phyloP scores from a whole-genome alignment of 2,329 filamentous ascomycete species.

The Colletotrichum sublineola region DNA sequence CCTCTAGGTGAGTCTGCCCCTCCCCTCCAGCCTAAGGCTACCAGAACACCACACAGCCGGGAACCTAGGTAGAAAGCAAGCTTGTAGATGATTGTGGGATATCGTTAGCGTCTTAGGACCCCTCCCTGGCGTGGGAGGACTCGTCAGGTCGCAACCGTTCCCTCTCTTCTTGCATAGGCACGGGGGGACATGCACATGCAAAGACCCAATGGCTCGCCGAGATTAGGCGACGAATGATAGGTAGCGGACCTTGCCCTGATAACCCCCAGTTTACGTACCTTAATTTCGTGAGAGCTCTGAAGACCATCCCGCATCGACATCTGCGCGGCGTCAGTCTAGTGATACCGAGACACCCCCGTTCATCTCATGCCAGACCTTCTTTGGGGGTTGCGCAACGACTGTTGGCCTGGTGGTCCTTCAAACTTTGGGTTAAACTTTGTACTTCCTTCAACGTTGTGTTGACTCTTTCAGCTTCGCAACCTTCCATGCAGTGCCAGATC shows the following conservation, averaged over 20 bases:
- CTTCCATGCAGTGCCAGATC: not conserved
- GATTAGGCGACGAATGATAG: slow-evolving; percentile 43
- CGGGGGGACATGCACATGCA: not conserved
- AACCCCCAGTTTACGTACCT: slow-evolving; percentile 52
- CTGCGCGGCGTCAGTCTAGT: slow-evolving; percentile 8
- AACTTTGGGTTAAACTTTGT: not conserved
- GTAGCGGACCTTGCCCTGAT: slow-evolving; percentile 31
- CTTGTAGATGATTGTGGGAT: slow-evolving; percentile 31
- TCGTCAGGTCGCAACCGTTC: slow-evolving; percentile 5
- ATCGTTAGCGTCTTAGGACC: slow-evolving; percentile 33
- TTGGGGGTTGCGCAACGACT: not conserved
- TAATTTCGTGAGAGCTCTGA: slow-evolving; percentile 50
- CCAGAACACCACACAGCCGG: slow-evolving; percentile 10
- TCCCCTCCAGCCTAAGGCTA: slow-evolving; percentile 29
- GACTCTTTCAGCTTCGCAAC: not conserved
- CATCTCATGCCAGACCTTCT: not conserved
- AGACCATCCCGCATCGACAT: slow-evolving; percentile 32
- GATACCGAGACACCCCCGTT: not conserved
- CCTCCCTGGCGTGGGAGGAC: slow-evolving; percentile 18
- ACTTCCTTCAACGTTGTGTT: not conserved
- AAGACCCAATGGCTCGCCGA: slow-evolving; percentile 43
- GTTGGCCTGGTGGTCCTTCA: not conserved
- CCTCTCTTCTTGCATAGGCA: not conserved
- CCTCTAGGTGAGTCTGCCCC: not conserved
- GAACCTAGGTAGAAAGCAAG: slow-evolving; percentile 6